Evolutionary conservation across 2,329 filamentous ascomycete genomes (phyloP).

Genomic region (Aspergillus aculeatinus): DNA sequence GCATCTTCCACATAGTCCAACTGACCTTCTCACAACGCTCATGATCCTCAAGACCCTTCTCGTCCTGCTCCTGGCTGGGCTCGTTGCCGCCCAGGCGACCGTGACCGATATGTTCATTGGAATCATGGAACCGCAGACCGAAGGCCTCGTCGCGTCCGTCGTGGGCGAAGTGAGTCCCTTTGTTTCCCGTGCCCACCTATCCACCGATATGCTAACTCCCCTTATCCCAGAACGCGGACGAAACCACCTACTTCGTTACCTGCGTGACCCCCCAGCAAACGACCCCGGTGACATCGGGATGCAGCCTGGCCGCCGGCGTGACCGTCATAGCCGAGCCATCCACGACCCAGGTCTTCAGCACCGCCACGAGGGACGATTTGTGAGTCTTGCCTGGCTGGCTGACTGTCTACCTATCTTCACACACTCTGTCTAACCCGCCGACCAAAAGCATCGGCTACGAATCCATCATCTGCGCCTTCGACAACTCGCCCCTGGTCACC

Average conservation of each 20-base stretch:
- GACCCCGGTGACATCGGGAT: neutral
- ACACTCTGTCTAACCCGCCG: too few species aligned
- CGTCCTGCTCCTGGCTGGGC: neutral
- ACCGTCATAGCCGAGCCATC: neutral
- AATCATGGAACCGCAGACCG: too few species aligned
- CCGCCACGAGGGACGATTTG: too few species aligned
- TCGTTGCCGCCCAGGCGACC: neutral
- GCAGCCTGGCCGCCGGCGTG: neutral
- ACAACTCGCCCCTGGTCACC: too few species aligned
- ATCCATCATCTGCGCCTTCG: neutral
- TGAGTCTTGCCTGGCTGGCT: too few species aligned
- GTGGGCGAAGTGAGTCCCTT: neutral
- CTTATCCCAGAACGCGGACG: neutral
- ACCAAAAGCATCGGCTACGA: neutral
- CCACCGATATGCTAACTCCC: neutral
- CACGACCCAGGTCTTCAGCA: too few species aligned
- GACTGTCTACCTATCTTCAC: too few species aligned
- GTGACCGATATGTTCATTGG: neutral
- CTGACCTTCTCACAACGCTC: neutral
- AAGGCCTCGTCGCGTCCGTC: neutral
- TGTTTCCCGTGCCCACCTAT: neutral
- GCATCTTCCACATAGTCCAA: neutral
- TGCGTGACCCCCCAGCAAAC: neutral
- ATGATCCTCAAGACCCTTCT: neutral
- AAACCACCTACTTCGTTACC: neutral